phyloP scores from a whole-genome alignment of 805 yeast genomes.

The Candida jianshihensis region DNA sequence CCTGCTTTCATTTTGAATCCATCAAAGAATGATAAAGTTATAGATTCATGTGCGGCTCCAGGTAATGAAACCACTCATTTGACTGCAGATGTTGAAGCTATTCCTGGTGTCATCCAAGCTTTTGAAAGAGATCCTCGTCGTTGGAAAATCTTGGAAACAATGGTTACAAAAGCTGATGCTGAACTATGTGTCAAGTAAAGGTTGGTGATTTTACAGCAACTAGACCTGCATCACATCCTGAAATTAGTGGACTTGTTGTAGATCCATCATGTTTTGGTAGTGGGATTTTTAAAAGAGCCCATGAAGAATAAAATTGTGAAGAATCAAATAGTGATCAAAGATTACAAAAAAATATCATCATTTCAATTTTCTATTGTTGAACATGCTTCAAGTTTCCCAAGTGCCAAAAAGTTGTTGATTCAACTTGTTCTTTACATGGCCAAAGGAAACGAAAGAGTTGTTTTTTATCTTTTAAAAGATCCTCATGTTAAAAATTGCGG shows the following conservation, averaged over 20 bases:
- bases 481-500: slow-evolving; percentile 55
- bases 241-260: slow-evolving; percentile 75
- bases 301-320: slow-evolving; percentile 42
- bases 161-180: slow-evolving; percentile 78
- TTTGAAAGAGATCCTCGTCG: slow-evolving; percentile 82
- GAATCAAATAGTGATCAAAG: slow-evolving; percentile 39
- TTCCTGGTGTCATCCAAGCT: slow-evolving; percentile 51
- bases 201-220: slow-evolving; percentile 42
- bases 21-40: slow-evolving; percentile 49
- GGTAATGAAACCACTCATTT: slow-evolving; percentile 96
- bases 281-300: slow-evolving; percentile 78
- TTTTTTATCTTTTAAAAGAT: slow-evolving; percentile 66
- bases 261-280: slow-evolving; percentile 98
- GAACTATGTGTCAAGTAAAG: slow-evolving; percentile 35
- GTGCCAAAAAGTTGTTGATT: slow-evolving; percentile 77
- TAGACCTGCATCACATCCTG: slow-evolving; percentile 44
- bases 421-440: slow-evolving; percentile 95
- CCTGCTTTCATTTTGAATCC: slow-evolving; percentile 83
- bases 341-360: slow-evolving; percentile 64
- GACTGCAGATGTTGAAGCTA: slow-evolving; percentile 52
- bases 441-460: slow-evolving; percentile 91
- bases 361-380: slow-evolving; percentile 85
- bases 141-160: slow-evolving; percentile 59
- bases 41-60: slow-evolving; percentile 97
- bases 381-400: slow-evolving; percentile 82